Base-by-base conservation (phyloP, 1,284 basidiomycete species). In the Apiotrichum laibachii region DNA sequence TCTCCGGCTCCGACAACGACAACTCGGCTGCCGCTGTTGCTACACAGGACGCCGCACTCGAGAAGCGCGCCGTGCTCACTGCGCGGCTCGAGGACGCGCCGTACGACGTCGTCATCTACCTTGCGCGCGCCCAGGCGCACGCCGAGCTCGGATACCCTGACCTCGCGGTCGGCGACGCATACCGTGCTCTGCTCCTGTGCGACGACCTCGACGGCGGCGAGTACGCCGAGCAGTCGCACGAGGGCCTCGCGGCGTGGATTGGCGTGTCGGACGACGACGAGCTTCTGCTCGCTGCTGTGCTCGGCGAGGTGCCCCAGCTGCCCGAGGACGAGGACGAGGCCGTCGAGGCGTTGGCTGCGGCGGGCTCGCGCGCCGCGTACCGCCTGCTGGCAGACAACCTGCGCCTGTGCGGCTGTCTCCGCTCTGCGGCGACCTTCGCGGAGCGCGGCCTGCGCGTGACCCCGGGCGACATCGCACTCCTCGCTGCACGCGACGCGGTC, bases 81-180 rank as follows among this genome's bases (percentile, higher is more conserved):
- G 34, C 21, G 9, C 45, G 45, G 15, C 50, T 61, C 2, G 19
- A 22, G 37, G 39, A 49, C 12, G 49, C 60, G 34, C 54, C 60
- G 4, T 59, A 59, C 37, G 60, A 62, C 42, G 34, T 51, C 2
- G 13, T 59, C 18, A 22, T 50, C 21, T 62, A 62, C 46, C 60
- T 62, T 26, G 26, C 26, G 21, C 56, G 60, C 31, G 47, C 46
- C 18, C 12, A 6, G 5, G 54, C 33, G 2, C 54, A 62, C 35
- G 19, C 34, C 0, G 26, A 26, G 10, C 57, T 62, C 1, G 43
- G 43, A n/a, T 62, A 59, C 22, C 54, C 56, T n/a, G 60, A 62
- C 57, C 57, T 62, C 15, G 54, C 56, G 2, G 60, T 47, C 0
- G 54, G 60, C n/a, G 60, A 62, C 18, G 60, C 60, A 11, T 62